Evolutionary conservation across 306 rosid genomes (phyloP).

Genomic region (Morella rubra): DNA sequence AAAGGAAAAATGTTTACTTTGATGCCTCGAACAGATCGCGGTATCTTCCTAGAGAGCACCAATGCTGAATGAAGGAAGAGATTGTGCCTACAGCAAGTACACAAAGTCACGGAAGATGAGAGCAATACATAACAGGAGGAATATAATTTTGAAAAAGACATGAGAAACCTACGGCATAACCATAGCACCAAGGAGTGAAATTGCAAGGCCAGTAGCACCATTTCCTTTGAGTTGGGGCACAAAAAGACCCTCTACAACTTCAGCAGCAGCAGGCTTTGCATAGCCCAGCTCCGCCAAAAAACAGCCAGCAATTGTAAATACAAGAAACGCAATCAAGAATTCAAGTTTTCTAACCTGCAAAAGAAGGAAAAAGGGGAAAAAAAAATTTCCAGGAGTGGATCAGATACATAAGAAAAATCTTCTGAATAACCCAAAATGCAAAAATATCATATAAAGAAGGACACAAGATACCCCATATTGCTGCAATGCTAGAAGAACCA

Average conservation of each 20-base stretch:
- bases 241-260: constrained; percentile 75
- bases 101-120: constrained; percentile 25
- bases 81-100: constrained; percentile 68
- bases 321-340: constrained; percentile 84
- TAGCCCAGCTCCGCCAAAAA: constrained; percentile 87
- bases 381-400: neutral
- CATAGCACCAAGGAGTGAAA: constrained; percentile 99
- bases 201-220: constrained; percentile 96
- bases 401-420: neutral
- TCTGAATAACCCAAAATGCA: neutral
- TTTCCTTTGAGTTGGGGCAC: constrained; percentile 83
- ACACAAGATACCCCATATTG: constrained; percentile 84
- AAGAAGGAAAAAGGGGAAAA: constrained; percentile 6
- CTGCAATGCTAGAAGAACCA: constrained; percentile 61
- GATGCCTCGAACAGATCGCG: constrained; percentile 78
- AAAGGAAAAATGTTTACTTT: constrained; percentile 48
- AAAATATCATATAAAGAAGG: neutral
- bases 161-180: constrained; percentile 91
- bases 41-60: constrained; percentile 94
- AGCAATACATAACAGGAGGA: neutral
- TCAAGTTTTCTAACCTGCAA: constrained; percentile 94
- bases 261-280: constrained; percentile 73
- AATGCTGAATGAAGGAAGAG: constrained; percentile 97
- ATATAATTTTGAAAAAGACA: constrained; percentile 14
- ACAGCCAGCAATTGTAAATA: constrained; percentile 85